Evolutionary conservation across 2,329 filamentous ascomycete genomes (phyloP), one percentile per base, ranked within the genome.

Genomic region (Aurifilum marmelostoma): DNA sequence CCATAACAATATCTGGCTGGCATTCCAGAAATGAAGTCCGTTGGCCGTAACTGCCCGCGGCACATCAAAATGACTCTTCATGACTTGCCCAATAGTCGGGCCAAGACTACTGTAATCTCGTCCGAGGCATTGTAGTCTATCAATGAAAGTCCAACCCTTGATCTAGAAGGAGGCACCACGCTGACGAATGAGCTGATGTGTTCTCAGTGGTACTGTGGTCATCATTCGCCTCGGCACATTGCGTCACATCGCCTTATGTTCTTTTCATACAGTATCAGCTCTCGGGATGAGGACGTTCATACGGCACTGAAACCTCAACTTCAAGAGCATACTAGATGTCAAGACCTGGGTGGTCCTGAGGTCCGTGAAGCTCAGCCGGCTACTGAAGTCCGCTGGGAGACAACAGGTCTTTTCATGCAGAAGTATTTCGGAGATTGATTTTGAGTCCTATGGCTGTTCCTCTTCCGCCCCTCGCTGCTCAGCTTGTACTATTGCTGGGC

Each of bases 121-220:
- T 24, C 37, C 39, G 4, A 39, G 29, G 52, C 52, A 39, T 27
- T 56, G 62, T 47, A 64, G 24, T 14, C 41, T n/a, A 18, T n/a
- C 62, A 9, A 47, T 32, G 32, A 54, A 21, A 21, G 43, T 32
- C 21, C 5, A 32, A 27, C 27, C 34, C 39, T 29, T 47, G 47
- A 41, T 39, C 18, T 27, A 47, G 32, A 1, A 41, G 3, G 0
- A 58, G 39, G 34, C n/a, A 41, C 34, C 32, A 41, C 24, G 24
- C n/a, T 43, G 14, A 37, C 14, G 1, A 41, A 34, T 34, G 63
- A 58, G 50, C 52, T 37, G 32, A 58, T 65, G 50, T 58, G 63
- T 12, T 50, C 47, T 12, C 47, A 8, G 9, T n/a, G 63, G 7
- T 58, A 24, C 6, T 58, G 41, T 37, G 37, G 24, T 1, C 56